Evolutionary conservation across 2,329 filamentous ascomycete genomes (phyloP), one percentile per base, ranked within the genome.

Genomic region (Calonectria pauciramosa): DNA sequence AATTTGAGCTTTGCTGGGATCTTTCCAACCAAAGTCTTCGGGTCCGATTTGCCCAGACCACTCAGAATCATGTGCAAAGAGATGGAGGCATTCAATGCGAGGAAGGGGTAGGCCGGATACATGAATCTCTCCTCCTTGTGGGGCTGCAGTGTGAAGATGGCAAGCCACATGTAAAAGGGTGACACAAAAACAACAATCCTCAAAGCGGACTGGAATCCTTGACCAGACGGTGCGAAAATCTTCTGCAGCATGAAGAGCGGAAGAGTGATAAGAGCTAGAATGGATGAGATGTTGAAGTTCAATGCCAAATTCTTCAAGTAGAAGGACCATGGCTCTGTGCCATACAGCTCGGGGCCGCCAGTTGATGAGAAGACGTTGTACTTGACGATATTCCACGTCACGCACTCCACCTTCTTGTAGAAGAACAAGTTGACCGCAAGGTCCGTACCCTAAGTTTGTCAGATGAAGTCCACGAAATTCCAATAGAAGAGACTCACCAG

Each of bases 71-170:
- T 94, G 83, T 99, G 96, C 44, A 97, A 87, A 5, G 95, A 91
- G 68, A 98, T 90, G 11, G 96, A 94, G 3, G 96, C 96, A 81
- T 98, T 98, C 44, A 99, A 89, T 0, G 94, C 94, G 47, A 99
- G 89, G 76, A 96, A 95, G 1, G 97, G 97, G 81, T 99, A 99
- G 2, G 92, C 94, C 0, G 97, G 97, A 82, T 98, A 99, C 96
- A 99, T 99, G 87, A 99, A 99, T 9, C 97, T 91, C 86, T 99
- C 97, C 84, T 99, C 97, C 82, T 99, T 99, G 86, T 99, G 97
- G 20, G 97, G 95, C 83, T 99, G 97, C 11, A 94, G 83, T 0
- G 95, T 96, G 86, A 99, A 99, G 76, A 99, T 97, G 4, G 86
- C 91, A 34, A 99, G 90, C 97, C 97, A 99, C 82, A 98, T 90